Percentiles rank a stretch among this genome's conserved stretches.
These are phyloP conservation scores for Trichocladium antarcticum DNA, from an alignment of 495 filamentous ascomycete genomes.

Conservation along the genomic window DNA sequence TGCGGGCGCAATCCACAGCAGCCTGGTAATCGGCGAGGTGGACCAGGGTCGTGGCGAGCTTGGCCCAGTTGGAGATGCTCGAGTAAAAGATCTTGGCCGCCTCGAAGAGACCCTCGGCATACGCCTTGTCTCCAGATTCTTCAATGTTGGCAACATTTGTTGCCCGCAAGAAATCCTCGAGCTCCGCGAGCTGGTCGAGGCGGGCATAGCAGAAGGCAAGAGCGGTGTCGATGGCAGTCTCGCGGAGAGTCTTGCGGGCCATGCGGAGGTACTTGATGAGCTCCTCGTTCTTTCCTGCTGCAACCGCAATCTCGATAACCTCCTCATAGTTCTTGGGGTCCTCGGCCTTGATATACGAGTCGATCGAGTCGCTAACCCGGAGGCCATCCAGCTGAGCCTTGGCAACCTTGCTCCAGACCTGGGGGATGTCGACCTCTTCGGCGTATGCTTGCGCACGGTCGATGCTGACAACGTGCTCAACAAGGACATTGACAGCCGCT, in stretches of 20 bases:
- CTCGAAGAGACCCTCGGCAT: conserved; percentile 86
- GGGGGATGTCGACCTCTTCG: conserved; percentile 85
- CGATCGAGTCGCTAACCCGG: conserved; percentile 83
- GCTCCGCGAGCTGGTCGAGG: conserved; percentile 78
- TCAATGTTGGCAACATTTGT: conserved; percentile 95
- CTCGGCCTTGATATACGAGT: conserved; percentile 90
- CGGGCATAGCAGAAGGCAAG: conserved; percentile 90
- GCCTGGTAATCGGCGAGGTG: conserved; percentile 96
- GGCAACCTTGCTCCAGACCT: conserved; percentile 98
- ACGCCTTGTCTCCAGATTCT: conserved; percentile 94
- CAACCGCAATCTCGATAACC: conserved; percentile 91
- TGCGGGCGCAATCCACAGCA: conserved; percentile 94
- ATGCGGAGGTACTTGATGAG: conserved; percentile 94
- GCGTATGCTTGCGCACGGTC: conserved; percentile 95
- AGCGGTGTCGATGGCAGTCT: conserved; percentile 86
- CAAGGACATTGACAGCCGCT: conserved; percentile 80
- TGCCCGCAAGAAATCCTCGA: conserved; percentile 90
- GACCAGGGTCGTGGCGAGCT: conserved; percentile 92
- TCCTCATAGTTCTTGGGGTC: conserved; percentile 90
- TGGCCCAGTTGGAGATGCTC: conserved; percentile 99
- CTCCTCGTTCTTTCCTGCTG: conserved; percentile 96
- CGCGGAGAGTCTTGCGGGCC: conserved; percentile 91
- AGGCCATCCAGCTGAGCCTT: conserved; percentile 98
- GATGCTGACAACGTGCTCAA: conserved; percentile 97
- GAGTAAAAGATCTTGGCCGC: conserved; percentile 98